phyloP scores from a whole-genome alignment of 805 yeast genomes.

The Maudiozyma bulderi region DNA sequence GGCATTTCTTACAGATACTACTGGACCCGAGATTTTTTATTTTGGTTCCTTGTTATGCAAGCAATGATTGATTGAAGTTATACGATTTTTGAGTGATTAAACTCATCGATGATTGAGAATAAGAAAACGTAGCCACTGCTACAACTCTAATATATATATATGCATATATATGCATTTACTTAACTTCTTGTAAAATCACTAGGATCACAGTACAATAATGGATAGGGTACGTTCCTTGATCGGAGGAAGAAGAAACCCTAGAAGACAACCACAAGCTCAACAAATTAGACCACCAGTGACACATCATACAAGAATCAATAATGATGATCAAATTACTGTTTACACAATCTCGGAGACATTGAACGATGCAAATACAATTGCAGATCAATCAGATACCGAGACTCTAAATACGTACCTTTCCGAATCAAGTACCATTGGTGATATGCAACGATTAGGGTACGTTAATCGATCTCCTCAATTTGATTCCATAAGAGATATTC shows the following conservation, averaged over 20 bases:
- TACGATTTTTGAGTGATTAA: no score
- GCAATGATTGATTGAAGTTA: no score
- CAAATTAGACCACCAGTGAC: neutral
- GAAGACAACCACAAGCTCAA: neutral
- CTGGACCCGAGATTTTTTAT: no score
- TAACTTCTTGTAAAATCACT: neutral
- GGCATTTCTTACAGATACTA: no score
- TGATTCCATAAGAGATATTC: slow-evolving; percentile 21
- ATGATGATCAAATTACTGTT: slow-evolving; percentile 14
- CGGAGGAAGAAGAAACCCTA: slow-evolving; percentile 2
- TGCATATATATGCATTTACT: no score
- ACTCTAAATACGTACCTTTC: slow-evolving; percentile 17
- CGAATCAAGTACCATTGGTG: slow-evolving; percentile 23
- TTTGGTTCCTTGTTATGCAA: no score
- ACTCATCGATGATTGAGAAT: no score
- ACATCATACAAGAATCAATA: neutral
- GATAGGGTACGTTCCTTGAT: slow-evolving; percentile 12
- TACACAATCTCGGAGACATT: neutral
- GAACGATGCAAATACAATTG: neutral
- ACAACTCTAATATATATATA: no score
- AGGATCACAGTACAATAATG: slow-evolving; percentile 2
- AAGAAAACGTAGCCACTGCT: no score
- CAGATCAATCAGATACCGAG: slow-evolving; percentile 7
- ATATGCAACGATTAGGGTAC: slow-evolving; percentile 19
- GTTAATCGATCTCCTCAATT: slow-evolving; percentile 25